Percentiles rank a stretch among this genome's conserved stretches.
Conservation (phyloP, 169 alveolate genomes). For the Babesia divergens region DNA sequence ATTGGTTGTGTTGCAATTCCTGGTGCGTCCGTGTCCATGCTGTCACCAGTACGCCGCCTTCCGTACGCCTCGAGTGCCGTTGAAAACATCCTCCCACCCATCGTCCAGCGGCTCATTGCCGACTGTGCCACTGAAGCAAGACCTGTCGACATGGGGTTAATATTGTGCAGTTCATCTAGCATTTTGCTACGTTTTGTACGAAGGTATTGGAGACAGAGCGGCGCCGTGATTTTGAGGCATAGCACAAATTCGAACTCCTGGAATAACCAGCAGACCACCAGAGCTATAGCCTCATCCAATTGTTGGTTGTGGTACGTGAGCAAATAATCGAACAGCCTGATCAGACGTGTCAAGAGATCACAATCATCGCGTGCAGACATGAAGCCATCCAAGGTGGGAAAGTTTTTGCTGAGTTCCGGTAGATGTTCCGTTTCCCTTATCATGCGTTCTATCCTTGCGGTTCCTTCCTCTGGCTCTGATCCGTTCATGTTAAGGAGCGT, state of each 20-base stretch:
- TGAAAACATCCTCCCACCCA: constrained; percentile 44
- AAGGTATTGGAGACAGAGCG: constrained; percentile 36
- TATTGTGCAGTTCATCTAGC: constrained; percentile 35
- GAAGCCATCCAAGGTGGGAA: constrained; percentile 37
- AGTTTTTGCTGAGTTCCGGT: constrained; percentile 3
- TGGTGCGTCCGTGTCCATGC: constrained; percentile 6
- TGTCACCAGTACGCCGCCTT: not conserved
- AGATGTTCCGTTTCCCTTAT: constrained; percentile 15
- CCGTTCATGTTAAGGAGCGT: not conserved
- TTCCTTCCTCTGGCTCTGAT: not conserved
- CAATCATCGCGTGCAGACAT: constrained; percentile 26
- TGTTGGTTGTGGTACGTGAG: constrained; percentile 22
- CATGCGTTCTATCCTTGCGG: constrained; percentile 4
- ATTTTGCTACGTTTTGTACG: constrained; percentile 54
- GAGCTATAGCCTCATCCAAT: constrained; percentile 54
- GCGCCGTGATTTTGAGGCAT: constrained; percentile 39
- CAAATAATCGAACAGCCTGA: constrained; percentile 30
- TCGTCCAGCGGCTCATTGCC: constrained; percentile 32
- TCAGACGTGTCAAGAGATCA: constrained; percentile 36
- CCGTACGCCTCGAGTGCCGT: constrained; percentile 21
- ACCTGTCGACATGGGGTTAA: not conserved
- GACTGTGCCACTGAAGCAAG: constrained; percentile 31
- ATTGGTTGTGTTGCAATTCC: not conserved
- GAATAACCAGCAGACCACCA: constrained; percentile 57
- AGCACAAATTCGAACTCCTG: constrained; percentile 37